These are phyloP conservation scores for Pseudopithomyces maydicus DNA, from an alignment of 2,329 filamentous ascomycete species.

Conservation along the genomic window DNA sequence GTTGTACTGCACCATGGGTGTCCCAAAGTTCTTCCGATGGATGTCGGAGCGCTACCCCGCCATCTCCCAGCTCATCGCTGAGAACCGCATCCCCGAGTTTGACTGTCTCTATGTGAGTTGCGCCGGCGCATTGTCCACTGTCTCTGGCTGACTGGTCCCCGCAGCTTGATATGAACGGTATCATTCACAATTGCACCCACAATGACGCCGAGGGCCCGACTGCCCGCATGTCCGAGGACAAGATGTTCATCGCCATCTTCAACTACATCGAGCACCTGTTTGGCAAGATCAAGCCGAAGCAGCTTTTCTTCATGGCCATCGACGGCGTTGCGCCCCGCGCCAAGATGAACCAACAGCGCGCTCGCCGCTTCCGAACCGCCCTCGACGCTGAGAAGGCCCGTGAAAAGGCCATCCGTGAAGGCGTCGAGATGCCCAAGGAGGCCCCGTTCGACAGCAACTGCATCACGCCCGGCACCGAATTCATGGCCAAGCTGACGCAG, in stretches of 20 bases:
- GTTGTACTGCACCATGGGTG: constrained; percentile 59
- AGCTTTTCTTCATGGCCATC: constrained; percentile 99
- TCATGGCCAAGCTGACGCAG: constrained; percentile 94
- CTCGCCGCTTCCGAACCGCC: constrained; percentile 91
- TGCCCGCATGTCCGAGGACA: constrained; percentile 92
- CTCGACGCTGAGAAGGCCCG: constrained; percentile 87
- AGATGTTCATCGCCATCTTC: constrained; percentile 99
- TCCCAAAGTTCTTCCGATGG: constrained; percentile 97
- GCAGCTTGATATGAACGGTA: constrained; percentile 95
- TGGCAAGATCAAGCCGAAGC: constrained; percentile 97
- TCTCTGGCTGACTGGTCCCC: constrained; percentile 15
- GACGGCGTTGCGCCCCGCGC: constrained; percentile 96
- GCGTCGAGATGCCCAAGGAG: constrained; percentile 91
- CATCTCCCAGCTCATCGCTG: constrained; percentile 96
- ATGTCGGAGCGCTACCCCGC: constrained; percentile 98
- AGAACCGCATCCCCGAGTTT: constrained; percentile 98
- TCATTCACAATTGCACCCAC: constrained; percentile 98
- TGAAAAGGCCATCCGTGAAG: constrained; percentile 89
- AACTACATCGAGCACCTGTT: constrained; percentile 99
- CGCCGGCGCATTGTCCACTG: background rate
- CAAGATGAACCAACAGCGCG: constrained; percentile 99
- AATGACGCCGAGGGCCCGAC: constrained; percentile 92
- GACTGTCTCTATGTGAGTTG: constrained; percentile 83
- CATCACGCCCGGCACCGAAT: constrained; percentile 95
- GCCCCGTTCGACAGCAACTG: constrained; percentile 98